Conservation (phyloP, 1,139 yeast species). For the Debaryomyces nepalensis region DNA sequence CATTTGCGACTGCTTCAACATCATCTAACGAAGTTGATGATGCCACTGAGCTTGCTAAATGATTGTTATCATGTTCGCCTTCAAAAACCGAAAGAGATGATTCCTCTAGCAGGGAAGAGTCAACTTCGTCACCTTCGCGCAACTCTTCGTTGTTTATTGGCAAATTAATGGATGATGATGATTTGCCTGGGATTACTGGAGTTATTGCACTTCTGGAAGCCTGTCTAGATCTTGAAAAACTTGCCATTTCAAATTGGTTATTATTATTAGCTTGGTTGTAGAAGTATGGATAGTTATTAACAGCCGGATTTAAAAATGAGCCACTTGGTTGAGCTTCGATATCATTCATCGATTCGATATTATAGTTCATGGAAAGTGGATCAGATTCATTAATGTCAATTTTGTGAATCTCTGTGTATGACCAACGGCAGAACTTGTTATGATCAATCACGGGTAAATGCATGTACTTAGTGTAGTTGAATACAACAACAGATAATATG, state of each 20-base stretch:
- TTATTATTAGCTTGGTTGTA: conserved; percentile 13
- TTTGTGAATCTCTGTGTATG: conserved; percentile 52
- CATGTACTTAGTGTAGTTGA: conserved; percentile 71
- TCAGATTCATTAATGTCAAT: conserved; percentile 34
- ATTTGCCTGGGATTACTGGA: conserved; percentile 17
- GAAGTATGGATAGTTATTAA: conserved; percentile 13
- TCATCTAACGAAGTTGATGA: conserved; percentile 42
- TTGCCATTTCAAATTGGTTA: conserved; percentile 35
- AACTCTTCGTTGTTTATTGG: conserved; percentile 18
- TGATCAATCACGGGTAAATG: conserved; percentile 73
- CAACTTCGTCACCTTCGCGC: conserved; percentile 33
- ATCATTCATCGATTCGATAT: conserved; percentile 11
- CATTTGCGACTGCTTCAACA: conserved; percentile 20
- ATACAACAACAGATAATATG: conserved; percentile 69
- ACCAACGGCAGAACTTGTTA: conserved; percentile 81
- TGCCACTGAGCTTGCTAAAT: conserved; percentile 32
- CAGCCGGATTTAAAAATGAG: conserved; percentile 5
- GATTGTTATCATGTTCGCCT: conserved; percentile 31
- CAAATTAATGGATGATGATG: conserved; percentile 24
- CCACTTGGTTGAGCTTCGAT: conserved; percentile 7
- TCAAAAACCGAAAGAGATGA: conserved; percentile 49
- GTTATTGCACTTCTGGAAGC: conserved; percentile 29
- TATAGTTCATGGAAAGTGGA: conserved; percentile 34
- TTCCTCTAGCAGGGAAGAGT: conserved; percentile 36
- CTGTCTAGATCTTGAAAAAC: conserved; percentile 38